A percentile compares a stretch with the other conserved stretches of the same genome.
Conservation (phyloP, 352 stramenopile species). For the Thraustotheca clavata region DNA sequence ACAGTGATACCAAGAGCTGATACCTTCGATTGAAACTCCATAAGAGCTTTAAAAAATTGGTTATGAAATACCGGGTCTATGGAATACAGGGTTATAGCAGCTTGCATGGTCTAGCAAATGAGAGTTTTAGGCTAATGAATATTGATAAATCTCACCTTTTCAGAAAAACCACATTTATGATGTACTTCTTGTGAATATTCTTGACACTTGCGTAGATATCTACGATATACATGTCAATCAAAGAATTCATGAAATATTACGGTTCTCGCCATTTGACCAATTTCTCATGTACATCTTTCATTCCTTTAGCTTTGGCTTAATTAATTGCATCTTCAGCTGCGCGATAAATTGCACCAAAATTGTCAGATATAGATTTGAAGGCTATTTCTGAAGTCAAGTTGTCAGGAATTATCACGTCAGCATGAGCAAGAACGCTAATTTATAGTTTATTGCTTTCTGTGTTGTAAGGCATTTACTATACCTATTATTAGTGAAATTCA, state of each 20-base stretch:
- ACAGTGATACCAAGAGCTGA: neutral
- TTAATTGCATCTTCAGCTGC: conserved; percentile 70
- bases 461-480: too few relatives aligned
- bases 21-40: conserved; percentile 15
- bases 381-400: conserved; percentile 60
- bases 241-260: neutral
- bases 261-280: conserved; percentile 10
- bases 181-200: conserved; percentile 5
- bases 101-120: conserved; percentile 6
- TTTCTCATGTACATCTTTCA: conserved; percentile 35
- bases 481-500: conserved; percentile 17
- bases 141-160: neutral
- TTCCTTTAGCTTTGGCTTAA: conserved; percentile 57
- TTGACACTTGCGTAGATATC: conserved; percentile 14
- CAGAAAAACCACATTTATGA: neutral
- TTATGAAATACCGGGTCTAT: conserved; percentile 3
- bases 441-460: neutral
- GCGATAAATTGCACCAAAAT: conserved; percentile 64
- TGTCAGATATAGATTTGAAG: conserved; percentile 48
- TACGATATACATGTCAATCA: neutral
- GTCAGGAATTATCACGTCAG: conserved; percentile 31
- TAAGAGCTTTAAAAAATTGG: neutral
- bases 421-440: neutral
- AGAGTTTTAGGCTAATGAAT: neutral
- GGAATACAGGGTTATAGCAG: conserved; percentile 3